Evolutionary conservation across 768 basidiomycete species (phyloP).

Genomic region (Collybiopsis confluens): DNA sequence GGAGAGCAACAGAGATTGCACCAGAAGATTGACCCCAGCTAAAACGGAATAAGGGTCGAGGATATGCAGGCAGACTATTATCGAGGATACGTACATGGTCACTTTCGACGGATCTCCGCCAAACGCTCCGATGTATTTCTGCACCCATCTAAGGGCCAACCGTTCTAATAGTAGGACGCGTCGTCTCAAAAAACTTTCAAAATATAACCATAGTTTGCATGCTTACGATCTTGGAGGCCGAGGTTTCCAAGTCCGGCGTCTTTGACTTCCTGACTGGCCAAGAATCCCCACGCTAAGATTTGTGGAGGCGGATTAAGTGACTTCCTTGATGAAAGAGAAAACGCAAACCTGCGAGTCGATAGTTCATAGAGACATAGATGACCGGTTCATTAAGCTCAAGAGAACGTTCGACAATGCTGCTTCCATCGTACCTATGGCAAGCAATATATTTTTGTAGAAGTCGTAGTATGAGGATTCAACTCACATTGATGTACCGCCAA

Average conservation of each 20-base stretch:
- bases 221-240: slow-evolving; percentile 61
- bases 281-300: slow-evolving; percentile 46
- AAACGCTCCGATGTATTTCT: slow-evolving; percentile 59
- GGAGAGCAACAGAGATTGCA: slow-evolving; percentile 46
- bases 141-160: slow-evolving; percentile 59
- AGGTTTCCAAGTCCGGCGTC: slow-evolving; percentile 54
- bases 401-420: slow-evolving; percentile 38
- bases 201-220: background rate
- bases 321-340: too few relatives aligned
- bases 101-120: slow-evolving; percentile 64
- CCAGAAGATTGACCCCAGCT: slow-evolving; percentile 45
- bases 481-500: slow-evolving; percentile 33
- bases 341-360: slow-evolving; percentile 36
- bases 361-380: slow-evolving; percentile 54
- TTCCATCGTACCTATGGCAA: slow-evolving; percentile 36
- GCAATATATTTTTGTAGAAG: too few relatives aligned
- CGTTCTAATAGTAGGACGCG: slow-evolving; percentile 35
- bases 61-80: background rate
- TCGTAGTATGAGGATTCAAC: background rate
- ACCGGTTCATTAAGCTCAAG: slow-evolving; percentile 38
- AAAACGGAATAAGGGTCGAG: background rate
- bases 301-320: too few relatives aligned
- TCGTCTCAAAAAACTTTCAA: too few relatives aligned
- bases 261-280: slow-evolving; percentile 48
- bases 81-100: slow-evolving; percentile 38